Evolutionary conservation across 163 green algal genomes (phyloP).

Genomic region (Prototheca stagnorum): DNA sequence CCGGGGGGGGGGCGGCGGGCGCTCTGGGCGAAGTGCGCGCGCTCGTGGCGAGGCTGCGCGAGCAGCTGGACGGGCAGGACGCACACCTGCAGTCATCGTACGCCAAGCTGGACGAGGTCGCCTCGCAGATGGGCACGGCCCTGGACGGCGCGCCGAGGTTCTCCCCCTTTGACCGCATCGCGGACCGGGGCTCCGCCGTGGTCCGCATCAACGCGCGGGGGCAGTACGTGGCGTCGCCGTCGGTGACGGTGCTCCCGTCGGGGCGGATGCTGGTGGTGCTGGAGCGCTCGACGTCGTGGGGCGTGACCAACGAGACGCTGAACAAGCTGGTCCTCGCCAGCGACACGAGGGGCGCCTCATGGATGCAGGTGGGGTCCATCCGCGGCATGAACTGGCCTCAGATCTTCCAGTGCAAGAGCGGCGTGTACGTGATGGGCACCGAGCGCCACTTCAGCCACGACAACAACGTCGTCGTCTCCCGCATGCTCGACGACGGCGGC

Average conservation of each 20-base stretch:
- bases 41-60: neutral
- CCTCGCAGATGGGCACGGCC: neutral
- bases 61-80: neutral
- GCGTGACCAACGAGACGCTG: conserved; percentile 5
- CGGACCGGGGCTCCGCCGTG: neutral
- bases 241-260: conserved; percentile 5
- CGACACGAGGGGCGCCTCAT: conserved; percentile 9
- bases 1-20: too few species aligned
- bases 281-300: conserved; percentile 10
- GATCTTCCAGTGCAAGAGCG: conserved; percentile 10
- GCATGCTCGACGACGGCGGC: conserved; percentile 14
- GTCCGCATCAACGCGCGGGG: conserved; percentile 3
- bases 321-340: conserved; percentile 13
- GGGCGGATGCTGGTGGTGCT: conserved; percentile 13
- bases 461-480: conserved; percentile 19
- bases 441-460: conserved; percentile 12
- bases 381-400: conserved; percentile 20
- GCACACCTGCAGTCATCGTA: neutral
- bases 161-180: neutral
- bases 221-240: conserved; percentile 12
- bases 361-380: conserved; percentile 5
- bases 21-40: neutral
- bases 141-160: neutral
- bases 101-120: neutral
- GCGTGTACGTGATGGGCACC: conserved; percentile 21